phyloP scores from a whole-genome alignment of 2,329 filamentous ascomycete genomes.

The Aspergillus versicolor region DNA sequence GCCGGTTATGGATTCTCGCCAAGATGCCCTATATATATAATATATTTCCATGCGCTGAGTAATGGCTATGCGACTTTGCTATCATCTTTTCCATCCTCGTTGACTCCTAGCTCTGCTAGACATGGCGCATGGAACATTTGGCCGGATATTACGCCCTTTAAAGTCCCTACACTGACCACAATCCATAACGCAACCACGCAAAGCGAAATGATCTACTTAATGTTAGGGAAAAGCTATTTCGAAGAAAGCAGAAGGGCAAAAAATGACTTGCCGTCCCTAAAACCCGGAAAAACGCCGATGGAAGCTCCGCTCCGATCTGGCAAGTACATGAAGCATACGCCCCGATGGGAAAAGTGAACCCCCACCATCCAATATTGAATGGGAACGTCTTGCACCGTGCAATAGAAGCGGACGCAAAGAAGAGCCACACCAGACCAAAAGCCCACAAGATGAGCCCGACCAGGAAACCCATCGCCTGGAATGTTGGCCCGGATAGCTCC shows the following conservation, averaged over 20 bases:
- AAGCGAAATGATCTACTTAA: slow-evolving; percentile 47
- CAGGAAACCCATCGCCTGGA: slow-evolving; percentile 38
- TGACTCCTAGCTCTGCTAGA: slow-evolving; percentile 38
- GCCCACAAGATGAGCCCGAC: slow-evolving; percentile 40
- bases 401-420: slow-evolving; percentile 40
- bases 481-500: slow-evolving; percentile 28
- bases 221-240: neutral
- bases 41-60: neutral
- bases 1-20: neutral
- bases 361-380: slow-evolving; percentile 65
- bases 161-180: slow-evolving; percentile 52
- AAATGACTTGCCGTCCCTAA: slow-evolving; percentile 48
- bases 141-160: slow-evolving; percentile 49
- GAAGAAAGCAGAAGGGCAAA: neutral
- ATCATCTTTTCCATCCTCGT: slow-evolving; percentile 17
- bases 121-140: slow-evolving; percentile 57
- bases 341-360: slow-evolving; percentile 60
- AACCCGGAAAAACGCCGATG: slow-evolving; percentile 56
- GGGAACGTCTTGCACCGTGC: slow-evolving; percentile 45
- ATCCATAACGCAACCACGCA: slow-evolving; percentile 57
- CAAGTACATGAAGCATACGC: slow-evolving; percentile 53
- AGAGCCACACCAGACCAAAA: slow-evolving; percentile 42
- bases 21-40: neutral
- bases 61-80: slow-evolving; percentile 18
- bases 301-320: slow-evolving; percentile 50